A percentile compares a stretch with the other conserved stretches of the same genome.
These are phyloP conservation scores for Selaginella moellendorffii DNA, from an alignment of 75 land plant species.

Conservation along the genomic window DNA sequence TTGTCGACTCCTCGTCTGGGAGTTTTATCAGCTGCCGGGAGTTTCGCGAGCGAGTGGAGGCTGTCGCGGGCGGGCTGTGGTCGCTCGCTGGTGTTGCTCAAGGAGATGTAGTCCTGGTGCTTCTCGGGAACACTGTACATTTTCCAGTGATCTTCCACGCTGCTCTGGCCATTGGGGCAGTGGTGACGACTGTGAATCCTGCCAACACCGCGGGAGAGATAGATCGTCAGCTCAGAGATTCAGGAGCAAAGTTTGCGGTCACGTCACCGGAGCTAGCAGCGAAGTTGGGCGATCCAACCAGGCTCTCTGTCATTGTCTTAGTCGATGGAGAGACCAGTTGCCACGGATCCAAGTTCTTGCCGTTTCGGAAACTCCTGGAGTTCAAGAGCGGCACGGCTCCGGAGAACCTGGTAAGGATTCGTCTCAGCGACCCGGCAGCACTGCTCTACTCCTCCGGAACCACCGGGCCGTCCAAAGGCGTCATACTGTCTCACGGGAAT, in stretches of 20 bases:
- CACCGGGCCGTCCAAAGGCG: constrained; percentile 80
- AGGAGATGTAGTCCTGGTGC: constrained; percentile 30
- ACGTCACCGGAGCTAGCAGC: constrained; percentile 13
- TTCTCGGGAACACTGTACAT: constrained; percentile 24
- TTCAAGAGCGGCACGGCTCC: no score
- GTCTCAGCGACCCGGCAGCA: no score
- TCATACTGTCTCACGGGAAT: constrained; percentile 85
- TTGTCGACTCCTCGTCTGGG: no score
- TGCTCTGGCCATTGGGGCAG: constrained; percentile 29
- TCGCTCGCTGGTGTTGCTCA: constrained; percentile 23
- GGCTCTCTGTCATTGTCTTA: no score
- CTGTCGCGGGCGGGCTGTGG: no score
- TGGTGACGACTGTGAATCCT: constrained; percentile 33
- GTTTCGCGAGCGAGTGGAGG: no score
- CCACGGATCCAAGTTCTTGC: no score
- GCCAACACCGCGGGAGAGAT: constrained; percentile 25
- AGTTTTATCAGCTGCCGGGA: no score
- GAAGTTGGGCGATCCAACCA: no score
- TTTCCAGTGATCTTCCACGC: constrained; percentile 29
- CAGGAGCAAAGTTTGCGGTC: constrained; percentile 22
- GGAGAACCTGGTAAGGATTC: no score
- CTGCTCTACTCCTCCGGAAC: constrained; percentile 94
- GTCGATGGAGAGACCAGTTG: no score
- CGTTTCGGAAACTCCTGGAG: no score
- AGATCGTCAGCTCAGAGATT: constrained; percentile 35